These are phyloP conservation scores for Herpetomonas tarakana DNA, from an alignment of 208 protist species.

Conservation along the genomic window DNA sequence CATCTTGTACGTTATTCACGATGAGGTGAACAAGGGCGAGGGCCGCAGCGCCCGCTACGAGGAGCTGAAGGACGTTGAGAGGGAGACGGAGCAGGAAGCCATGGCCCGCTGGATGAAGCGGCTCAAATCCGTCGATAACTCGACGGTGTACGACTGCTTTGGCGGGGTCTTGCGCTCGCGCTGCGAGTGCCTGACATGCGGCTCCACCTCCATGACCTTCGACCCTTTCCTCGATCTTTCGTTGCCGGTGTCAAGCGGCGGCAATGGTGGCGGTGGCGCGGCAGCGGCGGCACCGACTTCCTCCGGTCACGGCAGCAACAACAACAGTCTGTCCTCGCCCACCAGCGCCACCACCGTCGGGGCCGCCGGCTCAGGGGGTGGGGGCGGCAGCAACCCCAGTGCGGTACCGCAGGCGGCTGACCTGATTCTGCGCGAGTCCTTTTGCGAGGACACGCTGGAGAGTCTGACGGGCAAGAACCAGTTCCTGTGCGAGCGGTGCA, in stretches of 20 bases:
- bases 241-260: conserved; percentile 38
- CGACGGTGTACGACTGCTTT: conserved; percentile 80
- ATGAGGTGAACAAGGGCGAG: conserved; percentile 67
- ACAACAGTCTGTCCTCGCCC: neutral
- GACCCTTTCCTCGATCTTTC: conserved; percentile 79
- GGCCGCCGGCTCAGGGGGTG: neutral
- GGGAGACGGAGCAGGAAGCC: conserved; percentile 44
- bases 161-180: conserved; percentile 58
- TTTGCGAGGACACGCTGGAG: conserved; percentile 48
- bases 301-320: neutral
- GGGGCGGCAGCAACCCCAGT: neutral
- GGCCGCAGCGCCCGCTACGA: conserved; percentile 35
- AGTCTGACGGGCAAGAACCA: conserved; percentile 51
- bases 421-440: conserved; percentile 44
- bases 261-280: neutral
- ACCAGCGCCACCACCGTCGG: neutral
- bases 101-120: conserved; percentile 53
- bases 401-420: conserved; percentile 19
- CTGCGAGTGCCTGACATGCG: conserved; percentile 49
- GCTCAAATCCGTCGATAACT: conserved; percentile 49
- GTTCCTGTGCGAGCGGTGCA: conserved; percentile 64
- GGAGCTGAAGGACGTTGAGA: conserved; percentile 49
- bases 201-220: conserved; percentile 54
- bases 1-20: conserved; percentile 83
- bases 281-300: neutral